Conservation (phyloP, 2,329 filamentous ascomycete genomes). For the Hymenotorrendiella dingleyae region DNA sequence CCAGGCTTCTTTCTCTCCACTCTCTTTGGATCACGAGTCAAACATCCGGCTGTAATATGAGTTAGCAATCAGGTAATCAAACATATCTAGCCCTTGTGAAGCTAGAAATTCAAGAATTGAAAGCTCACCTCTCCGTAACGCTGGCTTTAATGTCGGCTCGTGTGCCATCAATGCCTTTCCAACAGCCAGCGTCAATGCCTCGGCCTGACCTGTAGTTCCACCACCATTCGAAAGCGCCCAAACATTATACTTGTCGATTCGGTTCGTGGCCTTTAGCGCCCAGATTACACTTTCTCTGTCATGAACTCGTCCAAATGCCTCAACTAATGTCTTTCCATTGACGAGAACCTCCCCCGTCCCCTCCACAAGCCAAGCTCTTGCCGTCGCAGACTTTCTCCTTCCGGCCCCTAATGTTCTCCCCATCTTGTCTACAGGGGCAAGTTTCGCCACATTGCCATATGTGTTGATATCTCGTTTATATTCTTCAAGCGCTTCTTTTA, state of each 20-base stretch:
- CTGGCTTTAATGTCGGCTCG: conserved; percentile 85
- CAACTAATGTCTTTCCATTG: conserved; percentile 79
- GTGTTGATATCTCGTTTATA: conserved; percentile 75
- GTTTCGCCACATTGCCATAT: conserved; percentile 55
- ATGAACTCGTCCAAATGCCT: conserved; percentile 81
- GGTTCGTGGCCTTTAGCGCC: conserved; percentile 75
- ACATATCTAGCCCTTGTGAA: no score
- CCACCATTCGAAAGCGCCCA: conserved; percentile 82
- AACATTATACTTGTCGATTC: conserved; percentile 94
- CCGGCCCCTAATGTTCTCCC: conserved; percentile 78
- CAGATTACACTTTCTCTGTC: conserved; percentile 92
- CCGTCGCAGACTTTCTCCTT: conserved; percentile 79
- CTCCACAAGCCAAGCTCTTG: conserved; percentile 83
- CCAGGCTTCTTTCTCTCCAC: conserved; percentile 99
- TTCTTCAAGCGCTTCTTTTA: conserved; percentile 55
- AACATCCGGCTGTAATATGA: conserved; percentile 67
- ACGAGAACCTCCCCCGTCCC: conserved; percentile 84
- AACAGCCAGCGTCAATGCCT: conserved; percentile 85
- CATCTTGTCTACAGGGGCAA: conserved; percentile 64
- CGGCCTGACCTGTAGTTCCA: conserved; percentile 90
- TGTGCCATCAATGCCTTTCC: conserved; percentile 84
- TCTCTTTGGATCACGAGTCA: conserved; percentile 82
- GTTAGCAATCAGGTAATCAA: conserved; percentile 21
- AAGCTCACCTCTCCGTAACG: conserved; percentile 76
- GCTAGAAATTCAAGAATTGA: neutral